Percentiles rank a stretch among this genome's conserved stretches.
Conservation (phyloP, 306 rosid genomes). For the Phaseolus lunatus region DNA sequence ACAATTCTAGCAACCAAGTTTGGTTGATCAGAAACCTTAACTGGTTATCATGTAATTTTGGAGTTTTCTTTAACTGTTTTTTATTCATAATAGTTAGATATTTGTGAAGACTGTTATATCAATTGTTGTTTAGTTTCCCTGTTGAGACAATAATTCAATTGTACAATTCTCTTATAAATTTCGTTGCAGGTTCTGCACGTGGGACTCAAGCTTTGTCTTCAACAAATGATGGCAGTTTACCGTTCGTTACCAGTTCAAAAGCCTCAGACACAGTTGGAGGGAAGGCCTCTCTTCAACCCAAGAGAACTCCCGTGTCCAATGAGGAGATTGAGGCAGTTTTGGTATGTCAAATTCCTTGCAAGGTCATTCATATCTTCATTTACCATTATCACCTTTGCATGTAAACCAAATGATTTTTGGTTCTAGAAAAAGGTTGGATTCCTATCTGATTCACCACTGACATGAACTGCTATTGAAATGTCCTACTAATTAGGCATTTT, state of each 20-base stretch:
- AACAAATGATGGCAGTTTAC: slow-evolving; percentile 46
- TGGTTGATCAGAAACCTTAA: background rate
- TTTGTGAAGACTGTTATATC: slow-evolving; percentile 1
- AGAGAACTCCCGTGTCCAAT: slow-evolving; percentile 81
- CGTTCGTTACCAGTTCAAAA: slow-evolving; percentile 63
- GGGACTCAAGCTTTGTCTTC: slow-evolving; percentile 51
- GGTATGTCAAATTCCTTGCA: slow-evolving; percentile 61
- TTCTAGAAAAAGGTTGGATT: too few relatives aligned
- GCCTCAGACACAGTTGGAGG: slow-evolving; percentile 68
- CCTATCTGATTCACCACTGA: background rate
- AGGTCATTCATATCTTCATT: slow-evolving; percentile 26
- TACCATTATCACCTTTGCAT: background rate
- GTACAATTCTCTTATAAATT: background rate
- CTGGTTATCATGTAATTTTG: background rate
- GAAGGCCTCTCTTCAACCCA: slow-evolving; percentile 94
- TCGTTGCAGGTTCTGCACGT: slow-evolving; percentile 66
- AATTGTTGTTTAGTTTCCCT: background rate
- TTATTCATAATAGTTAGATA: background rate
- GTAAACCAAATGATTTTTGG: background rate
- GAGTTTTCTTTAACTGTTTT: background rate
- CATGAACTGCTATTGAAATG: background rate
- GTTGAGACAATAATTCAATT: slow-evolving; percentile 1
- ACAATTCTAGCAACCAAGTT: background rate
- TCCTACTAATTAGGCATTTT: slow-evolving; percentile 10
- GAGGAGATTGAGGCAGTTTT: slow-evolving; percentile 93